Base-by-base conservation (phyloP, 2,329 filamentous ascomycete species). In the Xylaria sp. region DNA sequence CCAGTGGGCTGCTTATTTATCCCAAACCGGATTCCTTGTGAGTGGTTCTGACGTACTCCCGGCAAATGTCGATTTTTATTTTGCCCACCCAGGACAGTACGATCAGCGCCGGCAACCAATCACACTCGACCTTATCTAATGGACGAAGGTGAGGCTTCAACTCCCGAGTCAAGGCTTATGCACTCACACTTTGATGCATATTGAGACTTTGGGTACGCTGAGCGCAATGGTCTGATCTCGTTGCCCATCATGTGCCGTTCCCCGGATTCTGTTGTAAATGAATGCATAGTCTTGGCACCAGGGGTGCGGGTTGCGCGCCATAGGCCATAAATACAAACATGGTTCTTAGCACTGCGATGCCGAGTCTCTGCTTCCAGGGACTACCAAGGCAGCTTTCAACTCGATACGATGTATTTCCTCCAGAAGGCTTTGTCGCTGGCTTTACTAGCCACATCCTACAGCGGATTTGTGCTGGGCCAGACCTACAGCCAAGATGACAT, bases 401-500 rank as follows among this genome's bases (percentile, higher is more conserved):
- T 37, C 12, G 38, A 63, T 59, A 65, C 49, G 53, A 72, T 72
- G 67, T 55, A 65, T 33, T 59, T 71, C 45, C 23, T 67, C 47
- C 71, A 67, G 61, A 46, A 62, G 47, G 35, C 70, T 40, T 40
- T 70, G 54, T 58, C 64, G 51, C 60, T 67, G 28, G 66, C 66
- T 31, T 52, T 70, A 40, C 50, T 69, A 45, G 68, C 64, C 38
- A 66, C 64, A 43, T 69, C 68, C 66, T 59, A 72, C 38, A 68
- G 64, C 54, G 70, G 70, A 57, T 47, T 70, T 7, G 68, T 58
- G 19, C 46, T 67, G 14, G 67, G 67, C 21, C 64, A 63, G 50
- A 69, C 70, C 42, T 69, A 65, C 43, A 68, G 69, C 51, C 71
- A 73, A 55, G 67, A 59, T 35, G 71, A 74, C 19, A 71, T 74